phyloP scores from a whole-genome alignment of 1,284 basidiomycete genomes.

The Cryptococcus wingfieldii region DNA sequence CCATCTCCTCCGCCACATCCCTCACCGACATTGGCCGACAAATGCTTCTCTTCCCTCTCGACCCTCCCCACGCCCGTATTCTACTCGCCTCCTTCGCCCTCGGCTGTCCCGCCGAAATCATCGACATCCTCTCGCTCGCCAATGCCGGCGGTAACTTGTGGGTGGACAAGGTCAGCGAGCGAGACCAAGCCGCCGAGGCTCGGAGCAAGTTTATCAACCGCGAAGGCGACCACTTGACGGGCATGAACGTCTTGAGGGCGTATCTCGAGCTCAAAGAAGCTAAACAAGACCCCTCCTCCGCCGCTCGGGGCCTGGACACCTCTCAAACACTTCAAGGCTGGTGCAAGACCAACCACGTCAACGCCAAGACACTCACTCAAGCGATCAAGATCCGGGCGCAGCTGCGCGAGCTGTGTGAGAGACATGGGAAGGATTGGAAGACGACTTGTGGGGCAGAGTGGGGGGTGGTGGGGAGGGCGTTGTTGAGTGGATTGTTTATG shows the following conservation, averaged over 20 bases:
- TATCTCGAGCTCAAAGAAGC: constrained; percentile 60
- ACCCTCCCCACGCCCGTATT: constrained; percentile 72
- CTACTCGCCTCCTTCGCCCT: constrained; percentile 68
- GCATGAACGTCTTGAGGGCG: constrained; percentile 75
- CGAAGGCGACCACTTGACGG: constrained; percentile 85
- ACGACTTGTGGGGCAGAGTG: constrained; percentile 59
- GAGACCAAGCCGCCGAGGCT: constrained; percentile 65
- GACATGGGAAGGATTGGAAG: constrained; percentile 60
- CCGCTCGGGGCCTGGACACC: neutral
- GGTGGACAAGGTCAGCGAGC: constrained; percentile 57
- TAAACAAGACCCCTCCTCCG: constrained; percentile 14
- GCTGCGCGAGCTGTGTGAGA: constrained; percentile 63
- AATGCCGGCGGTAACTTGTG: constrained; percentile 67
- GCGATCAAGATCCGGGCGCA: constrained; percentile 79
- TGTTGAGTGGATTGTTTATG: constrained; percentile 70
- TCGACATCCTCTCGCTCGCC: constrained; percentile 73
- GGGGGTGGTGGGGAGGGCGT: constrained; percentile 60
- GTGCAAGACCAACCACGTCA: constrained; percentile 78
- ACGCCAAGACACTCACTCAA: constrained; percentile 78
- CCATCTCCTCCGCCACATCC: constrained; percentile 60
- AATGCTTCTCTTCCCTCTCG: constrained; percentile 80
- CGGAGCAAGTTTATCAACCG: constrained; percentile 73
- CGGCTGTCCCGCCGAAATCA: constrained; percentile 66
- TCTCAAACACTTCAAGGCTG: constrained; percentile 57
- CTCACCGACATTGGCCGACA: constrained; percentile 67